Evolutionary conservation across 345 rosid genomes (phyloP), one percentile per base, ranked within the genome.

Genomic region (Clausena lansium): DNA sequence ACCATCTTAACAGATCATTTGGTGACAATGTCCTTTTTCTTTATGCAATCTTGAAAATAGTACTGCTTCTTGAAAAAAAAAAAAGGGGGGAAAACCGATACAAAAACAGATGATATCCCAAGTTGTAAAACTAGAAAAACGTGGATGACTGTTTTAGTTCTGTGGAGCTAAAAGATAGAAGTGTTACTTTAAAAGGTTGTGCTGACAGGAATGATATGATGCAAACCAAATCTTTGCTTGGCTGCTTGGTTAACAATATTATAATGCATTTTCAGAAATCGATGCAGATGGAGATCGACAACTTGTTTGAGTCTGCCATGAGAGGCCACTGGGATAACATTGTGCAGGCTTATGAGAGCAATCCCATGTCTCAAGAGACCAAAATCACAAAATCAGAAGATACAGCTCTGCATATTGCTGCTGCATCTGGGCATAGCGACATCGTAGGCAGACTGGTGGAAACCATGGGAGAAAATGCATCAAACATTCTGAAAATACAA

Each of bases 351-450:
- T 65, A 33, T 35, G 67, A 14, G 13, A 65, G 4, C 9, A 65
- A 65, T n/a, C 45, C 69, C 25, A 8, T 7, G 25, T 2, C 13
- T 35, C n/a, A 15, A 17, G 25, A 2, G n/a, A 7, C 69, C 69
- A 33, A 35, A 65, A 33, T 65, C 39, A 65, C 39, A 15, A 35
- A 65, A 66, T 35, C 35, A 35, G 27, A 9, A 20, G 70, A 36
- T 25, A 66, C 70, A 20, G 50, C 50, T 36, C 2, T 66, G 50
- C 70, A 66, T 66, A 22, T 66, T 66, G 50, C 70, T 66, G 70
- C 14, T 22, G n/a, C 70, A n/a, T 4, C n/a, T 22, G 70, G 50
- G 15, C 14, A 36, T 35, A 0, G 6, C 4, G 27, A 66, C 4
- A 10, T 66, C 13, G 50, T 66, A 5, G 10, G 4, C 2, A 66